Percentiles rank a stretch among this genome's conserved stretches.
Conservation (phyloP, 2,329 filamentous ascomycete species). For the Microsporum canis region DNA sequence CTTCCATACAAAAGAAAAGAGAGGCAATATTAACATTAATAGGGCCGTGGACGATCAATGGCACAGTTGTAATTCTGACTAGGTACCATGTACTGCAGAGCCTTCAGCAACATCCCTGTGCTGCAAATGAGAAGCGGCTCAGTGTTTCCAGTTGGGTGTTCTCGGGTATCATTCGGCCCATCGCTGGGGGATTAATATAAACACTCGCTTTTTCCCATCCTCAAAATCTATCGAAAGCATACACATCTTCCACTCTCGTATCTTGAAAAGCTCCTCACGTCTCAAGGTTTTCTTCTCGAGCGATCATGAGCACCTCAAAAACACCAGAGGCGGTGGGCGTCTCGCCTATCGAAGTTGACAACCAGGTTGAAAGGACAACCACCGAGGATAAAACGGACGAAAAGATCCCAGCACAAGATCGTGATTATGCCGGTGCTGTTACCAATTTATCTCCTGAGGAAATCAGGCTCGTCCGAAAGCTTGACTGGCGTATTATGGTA, state of each 20-base stretch:
- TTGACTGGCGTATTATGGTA: constrained; percentile 36
- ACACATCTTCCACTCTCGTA: background rate
- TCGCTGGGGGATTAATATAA: background rate
- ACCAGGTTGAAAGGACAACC: background rate
- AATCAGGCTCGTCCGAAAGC: constrained; percentile 33
- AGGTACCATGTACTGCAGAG: background rate
- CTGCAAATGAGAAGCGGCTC: background rate
- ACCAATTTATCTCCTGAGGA: constrained; percentile 33
- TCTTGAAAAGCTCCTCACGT: background rate
- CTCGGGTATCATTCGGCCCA: background rate
- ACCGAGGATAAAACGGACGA: background rate
- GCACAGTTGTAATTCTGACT: background rate
- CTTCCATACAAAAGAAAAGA: background rate
- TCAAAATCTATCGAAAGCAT: background rate
- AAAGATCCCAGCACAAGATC: background rate
- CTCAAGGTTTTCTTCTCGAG: too few species aligned
- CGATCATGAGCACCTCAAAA: background rate
- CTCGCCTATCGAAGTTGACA: background rate
- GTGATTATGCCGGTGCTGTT: constrained; percentile 31
- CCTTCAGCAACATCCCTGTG: background rate
- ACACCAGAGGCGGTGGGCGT: background rate
- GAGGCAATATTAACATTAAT: background rate
- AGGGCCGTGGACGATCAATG: background rate
- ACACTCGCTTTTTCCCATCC: background rate
- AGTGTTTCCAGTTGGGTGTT: background rate